Evolutionary conservation across 2,329 filamentous ascomycete genomes (phyloP).

Genomic region (Epichloe festucae): DNA sequence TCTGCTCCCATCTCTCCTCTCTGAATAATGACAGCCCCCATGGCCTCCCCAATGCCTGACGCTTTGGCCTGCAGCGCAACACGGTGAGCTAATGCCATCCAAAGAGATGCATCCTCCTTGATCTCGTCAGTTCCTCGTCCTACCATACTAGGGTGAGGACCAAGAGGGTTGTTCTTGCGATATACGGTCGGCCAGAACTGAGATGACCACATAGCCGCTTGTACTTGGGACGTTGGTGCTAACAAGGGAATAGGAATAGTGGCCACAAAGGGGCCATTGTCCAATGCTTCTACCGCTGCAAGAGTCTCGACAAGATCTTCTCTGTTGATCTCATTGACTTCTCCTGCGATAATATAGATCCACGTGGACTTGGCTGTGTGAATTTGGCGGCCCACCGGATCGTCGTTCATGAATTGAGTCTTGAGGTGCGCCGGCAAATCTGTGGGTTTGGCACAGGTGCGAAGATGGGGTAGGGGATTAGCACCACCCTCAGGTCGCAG

Average conservation of each 20-base stretch:
- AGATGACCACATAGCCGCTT: slow-evolving; percentile 61
- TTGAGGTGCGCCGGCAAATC: slow-evolving; percentile 56
- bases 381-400: slow-evolving; percentile 38
- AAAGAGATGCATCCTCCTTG: slow-evolving; percentile 46
- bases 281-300: slow-evolving; percentile 35
- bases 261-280: slow-evolving; percentile 42
- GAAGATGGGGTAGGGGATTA: slow-evolving; percentile 58
- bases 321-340: slow-evolving; percentile 36
- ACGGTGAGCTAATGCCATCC: slow-evolving; percentile 53
- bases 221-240: slow-evolving; percentile 61
- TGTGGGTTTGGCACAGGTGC: slow-evolving; percentile 59
- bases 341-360: slow-evolving; percentile 46
- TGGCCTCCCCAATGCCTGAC: slow-evolving; percentile 49
- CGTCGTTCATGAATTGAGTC: slow-evolving; percentile 46
- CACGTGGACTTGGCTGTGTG: slow-evolving; percentile 47
- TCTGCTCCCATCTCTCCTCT: slow-evolving; percentile 37
- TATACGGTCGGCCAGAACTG: slow-evolving; percentile 79
- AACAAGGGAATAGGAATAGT: slow-evolving; percentile 58
- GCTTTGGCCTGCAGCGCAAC: slow-evolving; percentile 47
- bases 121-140: slow-evolving; percentile 58
- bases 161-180: slow-evolving; percentile 76
- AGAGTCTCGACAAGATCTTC: slow-evolving; percentile 38
- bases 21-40: slow-evolving; percentile 67
- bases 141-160: slow-evolving; percentile 67
- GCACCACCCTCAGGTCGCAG: slow-evolving; percentile 46